Evolutionary conservation across 305 asterid genomes (phyloP), one percentile per base, ranked within the genome.

Genomic region (Coffea humblotiana): DNA sequence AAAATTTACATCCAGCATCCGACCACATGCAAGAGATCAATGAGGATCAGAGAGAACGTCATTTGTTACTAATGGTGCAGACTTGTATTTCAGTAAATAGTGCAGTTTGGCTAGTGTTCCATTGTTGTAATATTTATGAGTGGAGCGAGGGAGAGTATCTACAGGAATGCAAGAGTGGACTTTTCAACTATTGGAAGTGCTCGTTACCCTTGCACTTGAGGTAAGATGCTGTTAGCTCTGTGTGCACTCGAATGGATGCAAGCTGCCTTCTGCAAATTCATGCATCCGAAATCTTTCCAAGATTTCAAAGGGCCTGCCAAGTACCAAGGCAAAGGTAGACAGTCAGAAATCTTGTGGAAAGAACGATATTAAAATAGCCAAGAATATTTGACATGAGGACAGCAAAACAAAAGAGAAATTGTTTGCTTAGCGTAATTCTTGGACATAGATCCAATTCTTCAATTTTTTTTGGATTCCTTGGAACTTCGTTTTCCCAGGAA

Each of bases 211-310:
- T 74, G 78, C 60, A 51, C 75, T 25, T 37, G 5, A 40, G 45
- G 29, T 1, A 77, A 52, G 78, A 71, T 27, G 37, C 15, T 49
- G 74, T 88, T 84, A 95, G 91, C 94, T 94, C 83, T 96, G 99
- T 14, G 97, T 88, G 90, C 99, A 96, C 90, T 96, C 99, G 71
- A 96, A 92, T 75, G 98, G 98, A 86, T 92, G 98, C 78, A 92
- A 83, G 74, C 91, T 88, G 58, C 98, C 98, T 84, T 96, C 98
- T 47, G 97, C 89, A 80, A 92, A 91, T 85, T 93, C 98, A 32
- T 92, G 97, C 97, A 92, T 88, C 85, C 91, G 89, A 84, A 94
- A 91, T 83, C 92, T 92, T 86, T 94, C 99, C 89, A 94, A 88
- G 82, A 96, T 85, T 76, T 96, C 99, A 8, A 90, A 92, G 29